A percentile compares a stretch with the other conserved stretches of the same genome.
phyloP scores from a whole-genome alignment of 179 eudicot genomes.

The Spergularia azorica region DNA sequence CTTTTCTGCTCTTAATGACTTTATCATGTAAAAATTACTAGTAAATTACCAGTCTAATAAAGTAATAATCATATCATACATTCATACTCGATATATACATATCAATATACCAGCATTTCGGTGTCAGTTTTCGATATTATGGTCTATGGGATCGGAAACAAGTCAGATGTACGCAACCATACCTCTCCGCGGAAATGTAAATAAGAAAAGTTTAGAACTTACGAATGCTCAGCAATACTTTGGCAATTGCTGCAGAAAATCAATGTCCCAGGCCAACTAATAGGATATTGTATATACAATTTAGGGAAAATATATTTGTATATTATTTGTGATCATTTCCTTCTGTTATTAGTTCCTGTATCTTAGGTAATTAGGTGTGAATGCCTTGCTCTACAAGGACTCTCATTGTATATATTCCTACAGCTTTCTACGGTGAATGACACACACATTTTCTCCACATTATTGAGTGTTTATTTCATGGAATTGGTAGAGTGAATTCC shows the following conservation, averaged over 20 bases:
- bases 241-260: constrained; percentile 19
- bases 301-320: too few relatives aligned
- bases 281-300: too few relatives aligned
- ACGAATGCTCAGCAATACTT: constrained; percentile 11
- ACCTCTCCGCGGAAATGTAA: not conserved
- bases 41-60: too few relatives aligned
- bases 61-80: not conserved
- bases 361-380: too few relatives aligned
- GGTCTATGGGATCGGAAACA: not conserved
- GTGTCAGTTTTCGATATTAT: not conserved
- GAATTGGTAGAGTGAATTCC: too few relatives aligned
- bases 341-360: too few relatives aligned
- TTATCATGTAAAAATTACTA: constrained; percentile 19
- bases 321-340: too few relatives aligned
- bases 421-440: too few relatives aligned
- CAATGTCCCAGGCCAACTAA: not conserved
- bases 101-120: not conserved
- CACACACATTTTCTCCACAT: too few relatives aligned
- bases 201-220: not conserved
- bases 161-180: not conserved
- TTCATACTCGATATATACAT: not conserved
- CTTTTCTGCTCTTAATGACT: constrained; percentile 31
- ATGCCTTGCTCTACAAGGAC: too few relatives aligned
- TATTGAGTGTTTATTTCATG: too few relatives aligned
- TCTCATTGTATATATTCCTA: too few relatives aligned